These are phyloP conservation scores for Rosellinia necatrix DNA, from an alignment of 2,329 filamentous ascomycete genomes.

Conservation along the genomic window DNA sequence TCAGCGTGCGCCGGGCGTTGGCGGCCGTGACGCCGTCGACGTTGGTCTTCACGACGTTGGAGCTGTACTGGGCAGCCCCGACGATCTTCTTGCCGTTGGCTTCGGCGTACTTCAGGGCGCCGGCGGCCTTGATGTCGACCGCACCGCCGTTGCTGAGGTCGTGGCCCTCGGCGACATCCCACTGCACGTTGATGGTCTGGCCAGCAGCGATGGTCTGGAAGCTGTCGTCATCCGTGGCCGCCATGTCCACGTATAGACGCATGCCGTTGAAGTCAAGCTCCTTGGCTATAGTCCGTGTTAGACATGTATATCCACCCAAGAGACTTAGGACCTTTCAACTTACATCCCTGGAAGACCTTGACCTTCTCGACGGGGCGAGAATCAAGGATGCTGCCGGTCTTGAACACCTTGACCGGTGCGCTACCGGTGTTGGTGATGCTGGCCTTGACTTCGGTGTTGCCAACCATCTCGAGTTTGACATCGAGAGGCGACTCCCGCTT, in stretches of 20 bases:
- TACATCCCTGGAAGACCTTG: conserved; percentile 51
- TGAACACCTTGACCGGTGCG: conserved; percentile 54
- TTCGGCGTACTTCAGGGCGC: conserved; percentile 61
- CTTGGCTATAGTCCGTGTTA: conserved; percentile 47
- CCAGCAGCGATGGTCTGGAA: conserved; percentile 55
- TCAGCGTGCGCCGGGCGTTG: conserved; percentile 52
- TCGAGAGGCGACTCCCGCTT: conserved; percentile 48
- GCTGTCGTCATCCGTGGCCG: conserved; percentile 49
- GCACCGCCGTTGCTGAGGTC: conserved; percentile 56
- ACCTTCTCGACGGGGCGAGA: conserved; percentile 56
- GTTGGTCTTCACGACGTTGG: conserved; percentile 60
- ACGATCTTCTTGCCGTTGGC: conserved; percentile 57
- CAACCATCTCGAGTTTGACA: conserved; percentile 51
- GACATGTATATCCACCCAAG: too few relatives aligned
- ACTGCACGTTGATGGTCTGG: conserved; percentile 55
- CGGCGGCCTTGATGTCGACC: conserved; percentile 60
- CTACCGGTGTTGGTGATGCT: conserved; percentile 57
- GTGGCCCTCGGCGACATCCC: conserved; percentile 61
- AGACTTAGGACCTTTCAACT: too few relatives aligned
- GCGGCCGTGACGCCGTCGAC: conserved; percentile 61
- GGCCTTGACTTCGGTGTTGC: conserved; percentile 58
- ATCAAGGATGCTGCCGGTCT: conserved; percentile 58
- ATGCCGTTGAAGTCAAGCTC: conserved; percentile 59
- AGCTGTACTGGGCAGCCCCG: conserved; percentile 59
- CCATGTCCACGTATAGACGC: conserved; percentile 52